These are phyloP conservation scores for Leishmania gerbilli DNA, from an alignment of 208 protist genomes.

Conservation along the genomic window DNA sequence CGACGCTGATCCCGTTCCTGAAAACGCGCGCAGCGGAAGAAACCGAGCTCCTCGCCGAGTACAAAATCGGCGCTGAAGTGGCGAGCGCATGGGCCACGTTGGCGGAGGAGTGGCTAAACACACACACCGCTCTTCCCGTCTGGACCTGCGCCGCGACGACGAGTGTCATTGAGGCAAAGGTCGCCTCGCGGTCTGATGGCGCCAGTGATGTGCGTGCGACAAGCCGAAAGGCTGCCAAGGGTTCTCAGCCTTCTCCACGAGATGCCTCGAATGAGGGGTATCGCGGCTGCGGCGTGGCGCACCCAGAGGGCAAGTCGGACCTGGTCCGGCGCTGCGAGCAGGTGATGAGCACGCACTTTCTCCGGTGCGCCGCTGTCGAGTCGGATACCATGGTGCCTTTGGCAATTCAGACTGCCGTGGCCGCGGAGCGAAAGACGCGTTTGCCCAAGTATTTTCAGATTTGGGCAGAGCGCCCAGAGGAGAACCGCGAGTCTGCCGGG, in stretches of 20 bases:
- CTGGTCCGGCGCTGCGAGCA: constrained; percentile 57
- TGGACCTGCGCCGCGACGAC: constrained; percentile 38
- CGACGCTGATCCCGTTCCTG: constrained; percentile 57
- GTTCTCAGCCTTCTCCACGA: background rate
- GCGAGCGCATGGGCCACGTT: constrained; percentile 29
- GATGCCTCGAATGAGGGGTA: constrained; percentile 2
- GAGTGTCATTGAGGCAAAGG: constrained; percentile 15
- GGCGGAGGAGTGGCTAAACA: constrained; percentile 37
- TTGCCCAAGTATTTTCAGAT: constrained; percentile 64
- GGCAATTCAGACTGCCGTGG: constrained; percentile 38
- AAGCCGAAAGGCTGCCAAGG: background rate
- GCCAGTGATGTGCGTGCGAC: background rate
- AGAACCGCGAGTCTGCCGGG: constrained; percentile 18
- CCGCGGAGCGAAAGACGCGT: constrained; percentile 38
- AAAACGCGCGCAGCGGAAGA: constrained; percentile 32
- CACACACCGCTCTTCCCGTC: constrained; percentile 39
- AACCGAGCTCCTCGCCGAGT: constrained; percentile 24
- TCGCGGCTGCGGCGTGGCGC: constrained; percentile 43
- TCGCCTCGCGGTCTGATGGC: constrained; percentile 5
- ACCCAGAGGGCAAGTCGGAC: constrained; percentile 58
- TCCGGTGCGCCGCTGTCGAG: constrained; percentile 9
- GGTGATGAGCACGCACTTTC: constrained; percentile 57
- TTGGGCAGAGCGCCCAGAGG: constrained; percentile 21
- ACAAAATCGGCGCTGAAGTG: constrained; percentile 25
- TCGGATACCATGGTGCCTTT: constrained; percentile 39